Evolutionary conservation across 768 basidiomycete genomes (phyloP).

Genomic region (Rhodotorula babjevae): DNA sequence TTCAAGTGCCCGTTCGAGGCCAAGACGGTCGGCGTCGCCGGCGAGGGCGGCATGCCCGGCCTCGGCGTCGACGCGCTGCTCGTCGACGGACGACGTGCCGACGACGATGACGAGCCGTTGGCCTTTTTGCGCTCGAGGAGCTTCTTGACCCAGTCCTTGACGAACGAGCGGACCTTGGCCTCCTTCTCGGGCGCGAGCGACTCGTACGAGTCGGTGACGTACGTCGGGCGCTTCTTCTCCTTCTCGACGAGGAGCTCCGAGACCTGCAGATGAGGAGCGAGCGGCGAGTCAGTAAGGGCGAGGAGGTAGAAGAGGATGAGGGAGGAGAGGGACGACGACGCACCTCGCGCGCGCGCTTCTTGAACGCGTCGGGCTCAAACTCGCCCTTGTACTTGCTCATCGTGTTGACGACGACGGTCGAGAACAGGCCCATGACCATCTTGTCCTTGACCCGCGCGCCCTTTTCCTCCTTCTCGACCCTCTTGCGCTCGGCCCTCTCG

Average conservation of each 20-base stretch:
- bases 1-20: background rate
- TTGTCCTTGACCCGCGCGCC: constrained; percentile 57
- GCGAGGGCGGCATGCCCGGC: background rate
- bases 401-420: constrained; percentile 80
- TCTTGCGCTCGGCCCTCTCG: constrained; percentile 52
- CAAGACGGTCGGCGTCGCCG: background rate
- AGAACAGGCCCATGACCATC: constrained; percentile 71
- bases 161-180: constrained; percentile 83
- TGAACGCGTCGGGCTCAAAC: constrained; percentile 74
- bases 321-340: background rate
- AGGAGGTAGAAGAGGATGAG: background rate
- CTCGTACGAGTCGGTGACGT: constrained; percentile 67
- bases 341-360: constrained; percentile 94
- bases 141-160: constrained; percentile 84
- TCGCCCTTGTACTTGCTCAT: constrained; percentile 83
- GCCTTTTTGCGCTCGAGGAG: constrained; percentile 48
- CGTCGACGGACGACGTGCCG: background rate
- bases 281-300: too few relatives aligned
- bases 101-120: background rate
- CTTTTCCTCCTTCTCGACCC: constrained; percentile 47
- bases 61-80: background rate
- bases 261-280: constrained; percentile 58
- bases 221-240: constrained; percentile 84
- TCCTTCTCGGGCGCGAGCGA: constrained; percentile 78
- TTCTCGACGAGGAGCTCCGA: constrained; percentile 84